Base-by-base conservation (phyloP, 257 asterid genomes). In the Pogostemon cablin region DNA sequence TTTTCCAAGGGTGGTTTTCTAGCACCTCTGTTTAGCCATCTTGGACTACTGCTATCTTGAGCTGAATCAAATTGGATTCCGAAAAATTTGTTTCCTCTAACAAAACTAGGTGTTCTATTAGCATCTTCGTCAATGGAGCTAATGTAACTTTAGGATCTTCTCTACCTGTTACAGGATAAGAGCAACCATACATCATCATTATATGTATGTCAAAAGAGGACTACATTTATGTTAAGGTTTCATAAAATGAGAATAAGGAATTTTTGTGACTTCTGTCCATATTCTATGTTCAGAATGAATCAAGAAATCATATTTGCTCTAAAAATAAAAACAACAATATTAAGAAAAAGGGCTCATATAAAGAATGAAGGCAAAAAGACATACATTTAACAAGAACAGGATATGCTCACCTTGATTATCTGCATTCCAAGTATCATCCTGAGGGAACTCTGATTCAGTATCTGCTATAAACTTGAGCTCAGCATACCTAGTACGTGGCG, bases 41-140 rank as follows among this genome's bases (percentile, higher is more conserved):
- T 87, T 6, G 98, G 98, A 77, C 98, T 92, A 7, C 15, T 62
- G 5, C 42, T 11, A 8, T 76, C 83, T 46, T 86, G 98, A 81
- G 86, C 87, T 17, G 96, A 86, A 72, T 92, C 96, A 12, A 87
- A 78, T 9, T 93, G 83, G 62, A 83, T 66, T 3, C 93, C 89
- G 4, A 92, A 86, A 71, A 84, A 82, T 64, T 74, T 85, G 38
- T 83, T 88, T 50, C 86, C 89, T 75, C 85, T 79, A 12, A 79
- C 68, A 17, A 74, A 85, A 72, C 37, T 71, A 0, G 91, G 96
- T 7, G 93, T 90, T 75, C 84, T 81, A 20, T 34, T 38, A 42
- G 77, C 59, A 10, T 81, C 91, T 20, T 80, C 95, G 5, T 43
- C 49, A 75, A 37, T 69, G 88, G 87, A 62, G 80, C 55, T 3